A percentile compares a stretch with the other conserved stretches of the same genome.
phyloP scores from a whole-genome alignment of 208 protist species.

The Leishmania arabica region DNA sequence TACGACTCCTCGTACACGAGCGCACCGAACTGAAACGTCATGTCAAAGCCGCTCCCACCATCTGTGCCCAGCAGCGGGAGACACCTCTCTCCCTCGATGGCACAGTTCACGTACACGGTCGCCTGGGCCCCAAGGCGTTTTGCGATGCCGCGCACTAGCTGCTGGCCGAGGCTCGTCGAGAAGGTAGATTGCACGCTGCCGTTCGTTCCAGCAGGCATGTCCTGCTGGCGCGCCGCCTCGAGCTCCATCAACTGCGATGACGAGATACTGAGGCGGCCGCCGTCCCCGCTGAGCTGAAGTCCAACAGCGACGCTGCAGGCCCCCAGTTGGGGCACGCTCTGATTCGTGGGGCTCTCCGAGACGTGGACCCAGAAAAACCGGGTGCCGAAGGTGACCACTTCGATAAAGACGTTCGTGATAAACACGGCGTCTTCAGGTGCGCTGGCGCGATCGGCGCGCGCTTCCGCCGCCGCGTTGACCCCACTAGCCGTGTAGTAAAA shows the following conservation, averaged over 20 bases:
- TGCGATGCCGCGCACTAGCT: constrained; percentile 38
- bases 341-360: constrained; percentile 34
- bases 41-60: constrained; percentile 42
- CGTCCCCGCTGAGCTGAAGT: background rate
- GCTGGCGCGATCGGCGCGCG: background rate
- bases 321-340: constrained; percentile 31
- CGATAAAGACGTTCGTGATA: constrained; percentile 44
- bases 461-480: background rate
- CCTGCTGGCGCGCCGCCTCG: constrained; percentile 7
- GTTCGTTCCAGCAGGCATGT: constrained; percentile 17
- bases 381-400: constrained; percentile 46
- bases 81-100: constrained; percentile 44
- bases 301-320: constrained; percentile 42
- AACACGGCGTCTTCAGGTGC: constrained; percentile 9
- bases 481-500: constrained; percentile 27
- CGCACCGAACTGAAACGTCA: constrained; percentile 52
- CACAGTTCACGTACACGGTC: constrained; percentile 59
- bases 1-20: constrained; percentile 43
- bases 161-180: constrained; percentile 44
- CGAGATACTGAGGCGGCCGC: constrained; percentile 7
- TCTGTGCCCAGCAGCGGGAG: constrained; percentile 51
- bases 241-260: constrained; percentile 40
- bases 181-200: constrained; percentile 39
- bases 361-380: constrained; percentile 79
- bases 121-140: constrained; percentile 4